Evolutionary conservation across 305 asterid genomes (phyloP).

Genomic region (Fraxinus nigra): DNA sequence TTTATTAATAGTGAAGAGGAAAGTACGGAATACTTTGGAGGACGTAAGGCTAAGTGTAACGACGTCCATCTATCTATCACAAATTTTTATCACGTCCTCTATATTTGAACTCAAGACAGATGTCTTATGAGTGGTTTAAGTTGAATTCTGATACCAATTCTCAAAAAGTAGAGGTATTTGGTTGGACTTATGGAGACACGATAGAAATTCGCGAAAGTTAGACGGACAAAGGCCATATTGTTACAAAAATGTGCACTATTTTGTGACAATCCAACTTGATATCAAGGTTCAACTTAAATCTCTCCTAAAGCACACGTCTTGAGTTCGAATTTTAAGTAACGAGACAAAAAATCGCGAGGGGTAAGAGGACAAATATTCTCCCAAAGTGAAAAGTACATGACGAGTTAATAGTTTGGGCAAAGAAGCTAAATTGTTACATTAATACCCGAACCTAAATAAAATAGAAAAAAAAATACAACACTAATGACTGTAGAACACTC

Average conservation of each 20-base stretch:
- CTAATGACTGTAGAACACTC: background rate
- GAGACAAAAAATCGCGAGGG: background rate
- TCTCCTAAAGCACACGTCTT: background rate
- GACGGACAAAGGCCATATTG: background rate
- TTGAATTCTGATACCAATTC: background rate
- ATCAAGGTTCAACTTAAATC: fast-evolving
- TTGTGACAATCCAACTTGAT: background rate
- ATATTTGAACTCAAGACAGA: background rate
- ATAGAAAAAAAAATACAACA: too few relatives aligned
- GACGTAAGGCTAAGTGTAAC: background rate
- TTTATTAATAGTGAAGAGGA: background rate
- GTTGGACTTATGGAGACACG: too few relatives aligned
- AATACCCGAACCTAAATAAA: background rate
- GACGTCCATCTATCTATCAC: too few relatives aligned
- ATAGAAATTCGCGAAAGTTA: background rate
- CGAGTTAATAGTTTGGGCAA: background rate
- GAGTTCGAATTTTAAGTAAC: too few relatives aligned
- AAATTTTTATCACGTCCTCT: too few relatives aligned
- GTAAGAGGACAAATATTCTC: background rate
- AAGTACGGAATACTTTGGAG: background rate
- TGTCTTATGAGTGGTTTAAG: background rate
- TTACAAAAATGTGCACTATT: too few relatives aligned
- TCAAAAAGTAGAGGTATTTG: background rate
- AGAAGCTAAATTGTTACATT: too few relatives aligned
- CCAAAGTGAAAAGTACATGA: background rate